phyloP scores from a whole-genome alignment of 2,329 filamentous ascomycete species.

The Scedosporium minutisporum region DNA sequence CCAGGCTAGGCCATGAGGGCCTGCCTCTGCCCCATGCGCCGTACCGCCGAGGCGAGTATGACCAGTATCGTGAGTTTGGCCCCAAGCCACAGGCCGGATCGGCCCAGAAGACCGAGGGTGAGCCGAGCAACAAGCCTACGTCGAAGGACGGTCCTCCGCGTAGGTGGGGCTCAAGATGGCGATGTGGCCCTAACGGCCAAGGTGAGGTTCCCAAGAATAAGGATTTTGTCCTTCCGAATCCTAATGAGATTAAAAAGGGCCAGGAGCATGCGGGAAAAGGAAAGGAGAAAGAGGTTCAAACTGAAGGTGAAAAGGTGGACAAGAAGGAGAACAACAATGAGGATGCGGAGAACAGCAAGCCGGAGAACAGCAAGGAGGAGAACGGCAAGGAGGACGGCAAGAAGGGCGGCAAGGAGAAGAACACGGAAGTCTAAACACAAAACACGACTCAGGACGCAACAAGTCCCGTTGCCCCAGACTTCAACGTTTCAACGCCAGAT shows the following conservation, averaged over 20 bases:
- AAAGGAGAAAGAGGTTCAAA: not conserved
- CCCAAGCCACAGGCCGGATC: not conserved
- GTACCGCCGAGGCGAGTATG: not conserved
- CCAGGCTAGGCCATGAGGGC: not conserved
- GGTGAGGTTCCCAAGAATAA: not conserved
- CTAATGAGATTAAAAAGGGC: not conserved
- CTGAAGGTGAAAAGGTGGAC: not conserved
- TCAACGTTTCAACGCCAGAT: not conserved
- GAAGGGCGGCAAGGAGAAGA: not conserved
- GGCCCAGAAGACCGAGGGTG: not conserved
- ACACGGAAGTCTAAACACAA: not conserved
- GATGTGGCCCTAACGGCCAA: not conserved
- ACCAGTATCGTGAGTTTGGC: constrained; percentile 1
- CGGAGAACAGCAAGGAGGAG: not conserved
- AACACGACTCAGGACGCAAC: not conserved
- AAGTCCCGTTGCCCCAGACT: not conserved
- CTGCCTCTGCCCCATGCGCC: not conserved
- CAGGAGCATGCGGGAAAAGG: not conserved
- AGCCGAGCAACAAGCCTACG: not conserved
- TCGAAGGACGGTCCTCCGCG: not conserved
- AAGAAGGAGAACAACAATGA: not conserved
- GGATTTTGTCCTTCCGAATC: not conserved
- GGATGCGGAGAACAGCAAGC: not conserved
- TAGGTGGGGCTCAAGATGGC: not conserved
- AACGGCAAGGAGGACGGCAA: not conserved